Evolutionary conservation across 768 basidiomycete genomes (phyloP), one percentile per base, ranked within the genome.

Genomic region (Lactarius sp.): DNA sequence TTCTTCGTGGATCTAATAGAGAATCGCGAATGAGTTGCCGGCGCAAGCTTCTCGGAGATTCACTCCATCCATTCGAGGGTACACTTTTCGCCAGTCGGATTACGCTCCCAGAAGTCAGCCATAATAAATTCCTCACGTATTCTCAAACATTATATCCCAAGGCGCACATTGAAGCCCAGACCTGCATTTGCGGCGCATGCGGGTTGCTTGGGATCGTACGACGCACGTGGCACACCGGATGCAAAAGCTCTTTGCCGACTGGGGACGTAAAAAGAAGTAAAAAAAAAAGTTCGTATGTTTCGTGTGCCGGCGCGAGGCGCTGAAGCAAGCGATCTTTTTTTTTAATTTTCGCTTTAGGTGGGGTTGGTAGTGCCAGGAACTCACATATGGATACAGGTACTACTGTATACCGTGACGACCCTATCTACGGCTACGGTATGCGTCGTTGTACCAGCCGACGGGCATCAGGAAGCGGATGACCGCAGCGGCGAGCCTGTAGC

Each of bases 381-480:
- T 22, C 20, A 46, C 34, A 10, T n/a, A 14, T 44, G 16, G 34
- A 31, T 37, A 22, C 36, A 54, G 31, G 41, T 10, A 41, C 41
- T 41, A 13, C 41, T 27, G 27, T 27, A 27, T 27, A 27, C 27
- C 12, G 6, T 44, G 6, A 20, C 31, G 34, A 22, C 37, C 33
- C 59, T 33, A 9, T 9, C 39, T 39, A 42, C 50, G 9, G 47
- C n/a, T 37, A 27, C 18, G 41, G 9, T 3, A 18, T 49, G 46
- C 20, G 46, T 41, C n/a, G 51, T 42, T 22, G n/a, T 41, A 49
- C 37, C 13, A 41, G 54, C 49, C 20, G 50, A 61, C 56, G 61
- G 62, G 51, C 22, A 63, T 59, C 62, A 59, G 42, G 51, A 63
- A 59, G 52, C 31, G 41, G 57, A 49, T 4, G 18, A 27, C 34